Evolutionary conservation across 495 filamentous ascomycete genomes (phyloP).

Genomic region (Geoglossum glabrum): DNA sequence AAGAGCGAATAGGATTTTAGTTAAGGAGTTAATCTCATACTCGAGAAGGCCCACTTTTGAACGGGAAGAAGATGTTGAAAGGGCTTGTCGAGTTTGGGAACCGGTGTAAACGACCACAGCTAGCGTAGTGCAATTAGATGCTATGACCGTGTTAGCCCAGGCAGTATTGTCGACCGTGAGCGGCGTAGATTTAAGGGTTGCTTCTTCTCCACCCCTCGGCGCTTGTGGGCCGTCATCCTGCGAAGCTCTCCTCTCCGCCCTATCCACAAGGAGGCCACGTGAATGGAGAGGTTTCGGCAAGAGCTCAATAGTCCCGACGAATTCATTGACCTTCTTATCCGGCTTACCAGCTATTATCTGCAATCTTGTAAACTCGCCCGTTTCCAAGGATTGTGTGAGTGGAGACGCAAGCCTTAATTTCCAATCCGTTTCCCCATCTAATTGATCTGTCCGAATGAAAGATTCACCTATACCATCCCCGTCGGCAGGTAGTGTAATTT

Average conservation of each 20-base stretch:
- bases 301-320: conserved; percentile 49
- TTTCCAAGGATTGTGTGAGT: conserved; percentile 52
- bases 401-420: conserved; percentile 78
- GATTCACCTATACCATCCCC: conserved; percentile 44
- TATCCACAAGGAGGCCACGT: conserved; percentile 9
- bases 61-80: conserved; percentile 77
- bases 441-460: conserved; percentile 92
- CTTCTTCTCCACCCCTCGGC: conserved; percentile 9
- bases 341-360: conserved; percentile 71
- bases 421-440: conserved; percentile 98
- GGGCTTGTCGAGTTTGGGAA: conserved; percentile 77
- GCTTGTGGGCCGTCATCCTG: conserved; percentile 1
- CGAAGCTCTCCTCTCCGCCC: conserved; percentile 13
- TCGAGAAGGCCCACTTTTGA: conserved; percentile 88
- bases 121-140: conserved; percentile 69
- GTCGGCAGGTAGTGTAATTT: background rate
- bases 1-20: conserved; percentile 83
- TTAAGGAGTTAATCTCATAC: conserved; percentile 93
- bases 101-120: conserved; percentile 90
- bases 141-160: conserved; percentile 95
- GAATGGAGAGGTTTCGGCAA: conserved; percentile 17
- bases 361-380: conserved; percentile 49
- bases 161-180: conserved; percentile 93
- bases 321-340: conserved; percentile 82
- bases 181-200: conserved; percentile 33